Conservation (phyloP, 805 yeast species). For the Pichia thaimueangensis region DNA sequence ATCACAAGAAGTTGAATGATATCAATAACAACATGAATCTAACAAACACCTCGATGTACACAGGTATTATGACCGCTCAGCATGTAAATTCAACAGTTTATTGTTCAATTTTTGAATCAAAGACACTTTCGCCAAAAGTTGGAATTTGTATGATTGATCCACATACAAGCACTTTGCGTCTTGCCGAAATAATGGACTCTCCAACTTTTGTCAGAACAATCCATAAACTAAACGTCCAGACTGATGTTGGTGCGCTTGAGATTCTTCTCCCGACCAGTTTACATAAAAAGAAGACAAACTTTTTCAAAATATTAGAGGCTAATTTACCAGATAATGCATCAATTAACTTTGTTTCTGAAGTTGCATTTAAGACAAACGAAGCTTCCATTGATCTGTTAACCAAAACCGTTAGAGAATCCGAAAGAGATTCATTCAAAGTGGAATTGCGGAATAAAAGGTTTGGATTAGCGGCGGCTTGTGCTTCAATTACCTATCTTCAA, state of each 20-base stretch:
- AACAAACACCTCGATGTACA: neutral
- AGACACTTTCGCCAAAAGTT: conserved; percentile 22
- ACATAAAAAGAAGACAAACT: conserved; percentile 21
- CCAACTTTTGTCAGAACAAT: conserved; percentile 41
- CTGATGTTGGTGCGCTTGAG: conserved; percentile 25
- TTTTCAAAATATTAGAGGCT: conserved; percentile 32
- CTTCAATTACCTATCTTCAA: conserved; percentile 25
- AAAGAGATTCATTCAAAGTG: conserved; percentile 19
- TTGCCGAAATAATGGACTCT: conserved; percentile 36
- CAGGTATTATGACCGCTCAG: conserved; percentile 1
- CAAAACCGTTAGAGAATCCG: conserved; percentile 11
- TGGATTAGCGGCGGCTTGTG: conserved; percentile 32
- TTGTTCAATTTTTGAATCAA: conserved; percentile 19
- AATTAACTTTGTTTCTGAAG: conserved; percentile 22
- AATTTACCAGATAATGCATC: conserved; percentile 14
- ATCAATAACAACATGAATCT: neutral
- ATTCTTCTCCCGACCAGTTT: conserved; percentile 31
- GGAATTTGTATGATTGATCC: conserved; percentile 36
- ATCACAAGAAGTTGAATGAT: too few relatives aligned
- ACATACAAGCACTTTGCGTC: conserved; percentile 32
- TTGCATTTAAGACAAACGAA: conserved; percentile 20
- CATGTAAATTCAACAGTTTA: conserved; percentile 3
- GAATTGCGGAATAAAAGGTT: conserved; percentile 24
- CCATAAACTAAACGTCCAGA: conserved; percentile 32
- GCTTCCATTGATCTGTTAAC: conserved; percentile 8